phyloP scores from a whole-genome alignment of 164 flowering plant species.

The Amborella trichopoda region DNA sequence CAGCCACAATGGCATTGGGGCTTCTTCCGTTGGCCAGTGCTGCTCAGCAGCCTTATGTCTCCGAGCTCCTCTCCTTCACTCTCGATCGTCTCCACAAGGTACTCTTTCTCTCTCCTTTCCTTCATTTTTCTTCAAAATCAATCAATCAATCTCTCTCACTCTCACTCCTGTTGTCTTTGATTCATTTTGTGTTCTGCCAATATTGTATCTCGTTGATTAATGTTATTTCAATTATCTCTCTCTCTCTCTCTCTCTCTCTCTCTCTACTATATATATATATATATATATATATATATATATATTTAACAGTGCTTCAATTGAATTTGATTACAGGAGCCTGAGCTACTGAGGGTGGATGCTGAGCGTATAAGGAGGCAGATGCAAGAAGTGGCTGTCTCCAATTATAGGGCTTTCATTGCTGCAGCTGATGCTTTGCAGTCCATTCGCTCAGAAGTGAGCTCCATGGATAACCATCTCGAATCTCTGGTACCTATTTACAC shows the following conservation, averaged over 20 bases:
- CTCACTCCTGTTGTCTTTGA: no score
- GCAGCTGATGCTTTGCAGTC: conserved; percentile 84
- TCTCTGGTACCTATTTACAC: no score
- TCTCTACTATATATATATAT: no score
- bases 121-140: no score
- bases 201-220: no score
- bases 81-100: conserved; percentile 98
- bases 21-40: conserved; percentile 59
- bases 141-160: no score
- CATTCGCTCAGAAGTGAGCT: conserved; percentile 61
- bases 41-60: conserved; percentile 89
- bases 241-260: no score
- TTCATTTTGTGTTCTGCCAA: not conserved
- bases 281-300: no score
- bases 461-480: conserved; percentile 78
- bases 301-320: no score
- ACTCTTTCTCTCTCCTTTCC: not conserved
- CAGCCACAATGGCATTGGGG: conserved; percentile 17
- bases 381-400: conserved; percentile 96
- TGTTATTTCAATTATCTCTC: not conserved
- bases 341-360: conserved; percentile 89
- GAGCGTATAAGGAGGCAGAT: conserved; percentile 90
- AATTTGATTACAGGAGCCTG: conserved; percentile 61
- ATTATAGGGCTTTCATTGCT: conserved; percentile 87
- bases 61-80: conserved; percentile 98